phyloP scores from a whole-genome alignment of 2,329 filamentous ascomycete species.

The Fusarium stilboides region DNA sequence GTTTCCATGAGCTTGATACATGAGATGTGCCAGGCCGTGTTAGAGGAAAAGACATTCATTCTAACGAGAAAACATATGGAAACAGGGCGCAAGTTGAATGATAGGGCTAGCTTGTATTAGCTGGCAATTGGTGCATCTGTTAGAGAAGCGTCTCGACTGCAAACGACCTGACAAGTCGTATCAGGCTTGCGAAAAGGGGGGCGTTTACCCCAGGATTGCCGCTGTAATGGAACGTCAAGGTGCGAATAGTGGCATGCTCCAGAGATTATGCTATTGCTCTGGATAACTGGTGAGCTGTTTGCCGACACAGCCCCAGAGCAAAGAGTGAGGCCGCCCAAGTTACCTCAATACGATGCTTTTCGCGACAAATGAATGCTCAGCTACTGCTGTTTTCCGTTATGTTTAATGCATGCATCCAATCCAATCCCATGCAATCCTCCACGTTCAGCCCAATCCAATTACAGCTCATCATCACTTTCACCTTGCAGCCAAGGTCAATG shows the following conservation, averaged over 20 bases:
- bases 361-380: conserved; percentile 17
- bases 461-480: conserved; percentile 23
- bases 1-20: conserved; percentile 6
- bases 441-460: conserved; percentile 39
- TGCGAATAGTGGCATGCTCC: conserved; percentile 38
- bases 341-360: conserved; percentile 10
- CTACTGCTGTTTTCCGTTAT: conserved; percentile 34
- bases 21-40: background rate
- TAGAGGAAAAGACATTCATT: background rate
- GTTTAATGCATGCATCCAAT: conserved; percentile 27
- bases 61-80: background rate
- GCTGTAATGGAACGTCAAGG: conserved; percentile 33
- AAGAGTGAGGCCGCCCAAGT: conserved; percentile 7
- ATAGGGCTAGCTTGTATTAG: conserved; percentile 9
- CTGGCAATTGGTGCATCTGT: conserved; percentile 15
- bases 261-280: conserved; percentile 9
- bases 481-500: conserved; percentile 34
- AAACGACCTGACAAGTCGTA: conserved; percentile 43
- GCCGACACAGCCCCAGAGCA: no score
- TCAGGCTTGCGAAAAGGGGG: conserved; percentile 32
- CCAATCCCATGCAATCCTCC: background rate
- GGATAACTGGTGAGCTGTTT: conserved; percentile 23
- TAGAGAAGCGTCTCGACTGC: conserved; percentile 42
- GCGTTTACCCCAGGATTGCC: conserved; percentile 46
- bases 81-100: conserved; percentile 1